Base-by-base conservation (phyloP, 805 yeast species). In the Aciculoconidium aculeatum region DNA sequence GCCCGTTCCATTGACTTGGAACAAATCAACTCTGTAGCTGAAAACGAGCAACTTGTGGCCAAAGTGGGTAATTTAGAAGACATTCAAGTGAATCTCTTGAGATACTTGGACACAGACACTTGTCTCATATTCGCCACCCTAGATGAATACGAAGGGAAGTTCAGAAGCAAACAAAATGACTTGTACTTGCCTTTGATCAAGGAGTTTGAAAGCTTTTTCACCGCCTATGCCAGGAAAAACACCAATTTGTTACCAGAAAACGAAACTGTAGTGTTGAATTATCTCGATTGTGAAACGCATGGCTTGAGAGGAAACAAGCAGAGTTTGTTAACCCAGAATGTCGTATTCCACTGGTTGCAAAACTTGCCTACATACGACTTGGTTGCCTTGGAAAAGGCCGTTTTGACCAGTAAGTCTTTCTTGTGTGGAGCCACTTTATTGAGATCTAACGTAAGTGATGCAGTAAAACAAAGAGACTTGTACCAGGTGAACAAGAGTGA, bases 71-170 rank as follows among this genome's bases (percentile, higher is more conserved):
- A 65, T 36, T 58, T 75, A 23, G 71, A 67, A 4, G 72, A 70
- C 23, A 72, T 85, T 12, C 70, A 74, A 37, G 55, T 67, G 23
- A 72, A 71, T 39, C 58, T 92, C 37, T 60, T 90, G 47, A 75
- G 88, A 32, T 92, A 88, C 49, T 64, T 94, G 35, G 98, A 92
- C 53, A 92, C 98, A 0, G 99, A 92, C 55, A 87, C 97, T 2
- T 63, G 94, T 39, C 66, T 92, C 30, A 86, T 90, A 6, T 81
- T 88, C 47, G 78, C 96, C 1, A 94, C 96, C 8, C 41, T 44
- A 7, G 67, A 63, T 23, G 97, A 90, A 51, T 86, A 82, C 50
- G 88, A 83, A 41, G 97, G 97, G 7, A 65, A 62, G 23, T 65
- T 92, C 38, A 71, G 98, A 48, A 53, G 61, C 21, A 85, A 74